phyloP scores from a whole-genome alignment of 805 yeast genomes.

The Metschnikowia reukaufii region DNA sequence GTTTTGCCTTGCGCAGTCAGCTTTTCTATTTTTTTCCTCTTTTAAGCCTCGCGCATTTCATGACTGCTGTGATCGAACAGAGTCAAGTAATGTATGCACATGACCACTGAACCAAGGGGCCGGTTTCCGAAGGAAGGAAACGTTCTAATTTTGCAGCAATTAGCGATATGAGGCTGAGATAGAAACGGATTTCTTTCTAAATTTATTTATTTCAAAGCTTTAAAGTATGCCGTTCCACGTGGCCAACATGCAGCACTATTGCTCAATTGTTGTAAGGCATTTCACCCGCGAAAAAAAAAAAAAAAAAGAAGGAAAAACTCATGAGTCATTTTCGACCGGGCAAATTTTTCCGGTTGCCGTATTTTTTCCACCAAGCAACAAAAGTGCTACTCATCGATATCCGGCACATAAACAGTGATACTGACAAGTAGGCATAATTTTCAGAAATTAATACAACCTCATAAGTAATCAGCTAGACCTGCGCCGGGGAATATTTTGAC shows the following conservation, averaged over 20 bases:
- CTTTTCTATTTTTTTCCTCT: neutral
- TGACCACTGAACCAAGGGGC: neutral
- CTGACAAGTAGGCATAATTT: slow-evolving; percentile 1
- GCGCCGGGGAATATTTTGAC: neutral
- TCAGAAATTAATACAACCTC: neutral
- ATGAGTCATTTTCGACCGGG: slow-evolving; percentile 7
- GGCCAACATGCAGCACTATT: neutral
- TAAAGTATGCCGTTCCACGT: neutral
- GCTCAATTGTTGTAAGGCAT: neutral
- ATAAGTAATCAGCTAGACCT: neutral
- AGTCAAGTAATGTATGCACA: slow-evolving; percentile 8
- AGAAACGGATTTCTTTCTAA: neutral
- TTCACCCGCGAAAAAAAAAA: neutral
- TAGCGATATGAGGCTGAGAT: neutral
- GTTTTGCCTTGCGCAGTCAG: neutral
- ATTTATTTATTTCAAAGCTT: neutral
- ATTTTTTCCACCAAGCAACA: slow-evolving; percentile 1
- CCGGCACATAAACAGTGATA: slow-evolving; percentile 3
- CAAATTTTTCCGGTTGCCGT: slow-evolving; percentile 2
- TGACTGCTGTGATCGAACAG: slow-evolving; percentile 1
- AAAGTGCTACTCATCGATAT: slow-evolving; percentile 10
- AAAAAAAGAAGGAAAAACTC: neutral
- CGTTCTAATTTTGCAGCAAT: slow-evolving; percentile 2
- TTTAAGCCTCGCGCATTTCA: neutral
- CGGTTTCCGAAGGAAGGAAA: neutral